phyloP scores from a whole-genome alignment of 2,329 filamentous ascomycete genomes.

The Pochonia chlamydosporia region DNA sequence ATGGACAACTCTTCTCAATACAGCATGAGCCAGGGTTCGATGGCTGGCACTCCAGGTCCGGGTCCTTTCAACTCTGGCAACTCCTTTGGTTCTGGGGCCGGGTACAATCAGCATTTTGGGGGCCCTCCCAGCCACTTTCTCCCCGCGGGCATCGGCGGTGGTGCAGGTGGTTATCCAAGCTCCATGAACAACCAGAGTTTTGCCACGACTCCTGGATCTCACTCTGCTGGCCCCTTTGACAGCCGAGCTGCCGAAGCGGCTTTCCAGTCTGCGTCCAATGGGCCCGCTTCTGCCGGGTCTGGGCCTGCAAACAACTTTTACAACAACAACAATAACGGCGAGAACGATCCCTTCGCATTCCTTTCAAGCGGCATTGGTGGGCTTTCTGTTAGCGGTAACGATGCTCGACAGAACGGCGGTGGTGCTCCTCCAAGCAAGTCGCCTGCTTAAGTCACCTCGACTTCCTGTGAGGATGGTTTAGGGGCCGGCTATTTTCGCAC shows the following conservation, averaged over 20 bases:
- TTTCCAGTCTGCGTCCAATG: slow-evolving; percentile 83
- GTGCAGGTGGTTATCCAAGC: slow-evolving; percentile 67
- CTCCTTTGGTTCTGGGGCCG: slow-evolving; percentile 60
- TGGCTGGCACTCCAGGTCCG: slow-evolving; percentile 75
- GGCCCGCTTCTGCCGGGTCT: slow-evolving; percentile 68
- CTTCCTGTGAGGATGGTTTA: neutral
- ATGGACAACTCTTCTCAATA: slow-evolving; percentile 84
- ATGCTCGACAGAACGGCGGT: slow-evolving; percentile 57
- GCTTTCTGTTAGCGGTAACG: slow-evolving; percentile 63
- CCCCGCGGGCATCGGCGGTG: slow-evolving; percentile 72
- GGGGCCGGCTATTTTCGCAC: slow-evolving; percentile 17
- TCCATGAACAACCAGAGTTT: slow-evolving; percentile 73
- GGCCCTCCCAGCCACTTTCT: slow-evolving; percentile 86
- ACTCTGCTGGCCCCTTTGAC: slow-evolving; percentile 83
- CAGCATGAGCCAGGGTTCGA: slow-evolving; percentile 80
- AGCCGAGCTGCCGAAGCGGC: slow-evolving; percentile 91
- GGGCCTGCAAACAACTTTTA: slow-evolving; percentile 56
- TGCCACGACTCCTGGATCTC: slow-evolving; percentile 68
- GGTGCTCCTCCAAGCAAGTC: slow-evolving; percentile 54
- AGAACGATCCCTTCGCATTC: slow-evolving; percentile 76
- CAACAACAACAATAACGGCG: slow-evolving; percentile 55
- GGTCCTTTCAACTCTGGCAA: slow-evolving; percentile 67
- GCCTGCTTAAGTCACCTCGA: slow-evolving; percentile 39
- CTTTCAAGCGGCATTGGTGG: slow-evolving; percentile 67
- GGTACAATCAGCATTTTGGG: slow-evolving; percentile 75